Evolutionary conservation across 1,284 basidiomycete species (phyloP).

Genomic region (Sanghuangporus sanghuang): DNA sequence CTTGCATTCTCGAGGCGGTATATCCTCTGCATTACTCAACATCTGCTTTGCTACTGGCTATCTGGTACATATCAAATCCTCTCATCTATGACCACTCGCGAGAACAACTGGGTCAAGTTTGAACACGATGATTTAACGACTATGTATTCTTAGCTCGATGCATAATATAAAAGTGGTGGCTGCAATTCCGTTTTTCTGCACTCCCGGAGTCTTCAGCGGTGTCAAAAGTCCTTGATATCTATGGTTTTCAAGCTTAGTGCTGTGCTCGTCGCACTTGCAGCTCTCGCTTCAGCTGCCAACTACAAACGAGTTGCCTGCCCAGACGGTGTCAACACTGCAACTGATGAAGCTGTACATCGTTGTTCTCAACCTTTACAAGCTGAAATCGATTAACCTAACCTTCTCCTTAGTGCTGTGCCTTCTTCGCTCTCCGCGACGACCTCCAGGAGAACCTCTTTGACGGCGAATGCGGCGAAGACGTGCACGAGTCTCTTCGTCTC

Average conservation of each 20-base stretch:
- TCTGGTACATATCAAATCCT: background rate
- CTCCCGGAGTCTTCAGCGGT: slow-evolving; percentile 6
- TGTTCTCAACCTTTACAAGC: background rate
- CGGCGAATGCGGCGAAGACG: slow-evolving; percentile 20
- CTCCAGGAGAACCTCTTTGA: slow-evolving; percentile 20
- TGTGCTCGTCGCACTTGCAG: slow-evolving; percentile 10
- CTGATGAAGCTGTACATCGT: slow-evolving; percentile 1
- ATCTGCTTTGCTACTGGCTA: background rate
- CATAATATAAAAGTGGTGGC: slow-evolving; percentile 1
- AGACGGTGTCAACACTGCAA: slow-evolving; percentile 18
- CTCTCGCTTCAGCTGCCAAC: slow-evolving; percentile 5
- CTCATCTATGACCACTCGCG: background rate
- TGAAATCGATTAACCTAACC: background rate
- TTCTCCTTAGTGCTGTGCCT: slow-evolving; percentile 18
- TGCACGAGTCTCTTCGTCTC: slow-evolving; percentile 22
- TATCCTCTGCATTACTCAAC: background rate
- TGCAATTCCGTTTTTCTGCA: background rate
- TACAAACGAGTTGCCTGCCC: slow-evolving; percentile 20
- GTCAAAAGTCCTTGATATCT: background rate
- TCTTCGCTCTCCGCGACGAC: slow-evolving; percentile 21
- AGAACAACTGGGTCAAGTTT: background rate
- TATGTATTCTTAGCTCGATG: background rate
- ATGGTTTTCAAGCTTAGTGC: slow-evolving; percentile 15
- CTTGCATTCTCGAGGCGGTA: background rate
- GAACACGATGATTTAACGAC: background rate